Evolutionary conservation across 495 filamentous ascomycete species (phyloP), one percentile per base, ranked within the genome.

Genomic region (Neurospora sp.): DNA sequence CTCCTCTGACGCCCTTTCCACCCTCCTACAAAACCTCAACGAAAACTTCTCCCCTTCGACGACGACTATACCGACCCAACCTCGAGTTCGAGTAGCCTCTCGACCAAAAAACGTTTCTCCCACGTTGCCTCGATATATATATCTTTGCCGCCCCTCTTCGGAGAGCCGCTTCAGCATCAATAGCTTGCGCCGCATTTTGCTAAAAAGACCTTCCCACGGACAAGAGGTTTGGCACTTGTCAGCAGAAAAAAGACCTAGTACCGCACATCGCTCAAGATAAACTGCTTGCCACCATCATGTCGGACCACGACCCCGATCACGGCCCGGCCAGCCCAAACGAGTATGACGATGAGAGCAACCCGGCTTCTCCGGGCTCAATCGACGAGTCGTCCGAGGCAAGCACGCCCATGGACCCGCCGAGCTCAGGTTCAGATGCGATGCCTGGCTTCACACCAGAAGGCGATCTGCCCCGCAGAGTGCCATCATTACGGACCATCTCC

Each of bases 401-500:
- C 72, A 86, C 85, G 5, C 85, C 85, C 10, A 78, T 83, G 71
- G 84, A 85, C 27, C 78, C 79, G 0, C 83, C 83, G 22, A 81
- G 76, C 72, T 77, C 82, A 53, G 46, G 77, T 74, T 74, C 79
- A 71, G 79, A 79, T 69, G 46, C 73, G 10, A n/a, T 71, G 18
- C 74, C 77, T 1, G 75, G 75, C 59, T 69, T 75, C 39, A 69
- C 73, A 1, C 69, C 76, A 41, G 38, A 69, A 37, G 44, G 59
- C 71, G 82, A 83, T 7, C 39, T 46, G 22, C 81, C 82, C 18
- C 83, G 82, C 73, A 81, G 87, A 76, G 76, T 89, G 59, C 86
- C 87, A 39, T 88, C 87, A 5, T 74, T 90, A 41, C 84, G 86
- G 72, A 85, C 87, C 8, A 80, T 88, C 31, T 86, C 86, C 71